phyloP scores from a whole-genome alignment of 495 filamentous ascomycete species.

The Aspergillus baeticus region DNA sequence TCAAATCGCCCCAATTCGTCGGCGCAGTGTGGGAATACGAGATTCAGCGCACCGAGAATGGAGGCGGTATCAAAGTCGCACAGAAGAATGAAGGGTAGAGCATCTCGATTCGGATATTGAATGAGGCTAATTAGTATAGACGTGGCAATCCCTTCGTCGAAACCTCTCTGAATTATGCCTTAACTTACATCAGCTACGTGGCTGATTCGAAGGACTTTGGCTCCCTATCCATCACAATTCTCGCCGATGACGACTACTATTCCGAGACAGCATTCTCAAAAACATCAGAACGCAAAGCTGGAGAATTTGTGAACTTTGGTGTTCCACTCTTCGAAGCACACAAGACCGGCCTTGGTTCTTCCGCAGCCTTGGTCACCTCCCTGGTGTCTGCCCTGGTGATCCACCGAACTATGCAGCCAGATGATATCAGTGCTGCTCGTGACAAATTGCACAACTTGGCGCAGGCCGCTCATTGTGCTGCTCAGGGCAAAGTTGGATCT shows the following conservation, averaged over 20 bases:
- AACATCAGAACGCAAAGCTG: slow-evolving; percentile 21
- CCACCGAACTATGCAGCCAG: slow-evolving; percentile 69
- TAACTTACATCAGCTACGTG: slow-evolving; percentile 71
- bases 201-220: slow-evolving; percentile 56
- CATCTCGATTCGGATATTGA: background rate
- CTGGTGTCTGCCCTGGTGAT: slow-evolving; percentile 77
- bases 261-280: slow-evolving; percentile 60
- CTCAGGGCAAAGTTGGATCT: slow-evolving; percentile 93
- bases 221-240: slow-evolving; percentile 75
- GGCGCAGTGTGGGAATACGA: slow-evolving; percentile 85
- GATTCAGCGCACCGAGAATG: slow-evolving; percentile 61
- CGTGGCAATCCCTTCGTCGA: slow-evolving; percentile 82
- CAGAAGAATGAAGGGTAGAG: slow-evolving; percentile 74
- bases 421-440: slow-evolving; percentile 51
- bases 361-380: slow-evolving; percentile 90
- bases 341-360: slow-evolving; percentile 96
- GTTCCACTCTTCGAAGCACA: slow-evolving; percentile 75
- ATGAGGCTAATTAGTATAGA: slow-evolving; percentile 18
- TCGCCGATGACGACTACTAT: slow-evolving; percentile 96
- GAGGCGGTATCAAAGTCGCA: slow-evolving; percentile 73
- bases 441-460: slow-evolving; percentile 83
- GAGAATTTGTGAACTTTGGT: slow-evolving; percentile 70
- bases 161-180: slow-evolving; percentile 80
- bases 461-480: slow-evolving; percentile 90
- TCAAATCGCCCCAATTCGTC: slow-evolving; percentile 86